Conservation (phyloP, 2,329 filamentous ascomycete genomes). For the Pyrenophora teres region DNA sequence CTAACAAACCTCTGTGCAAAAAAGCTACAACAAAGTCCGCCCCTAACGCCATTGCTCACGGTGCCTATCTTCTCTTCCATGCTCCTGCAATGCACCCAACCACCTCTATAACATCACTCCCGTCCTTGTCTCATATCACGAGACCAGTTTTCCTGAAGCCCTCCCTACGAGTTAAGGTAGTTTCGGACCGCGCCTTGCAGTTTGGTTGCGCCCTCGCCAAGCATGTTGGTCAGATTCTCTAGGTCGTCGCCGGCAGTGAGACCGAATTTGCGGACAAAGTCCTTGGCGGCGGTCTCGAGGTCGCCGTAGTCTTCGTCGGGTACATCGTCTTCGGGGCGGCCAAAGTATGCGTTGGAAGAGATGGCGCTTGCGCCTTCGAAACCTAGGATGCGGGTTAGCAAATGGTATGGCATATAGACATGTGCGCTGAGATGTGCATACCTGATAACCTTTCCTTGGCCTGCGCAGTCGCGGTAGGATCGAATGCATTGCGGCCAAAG, state of each 20-base stretch:
- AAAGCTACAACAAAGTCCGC: too few species aligned
- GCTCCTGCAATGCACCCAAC: not conserved
- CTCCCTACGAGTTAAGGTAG: slow-evolving; percentile 48
- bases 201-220: slow-evolving; percentile 83
- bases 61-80: too few species aligned
- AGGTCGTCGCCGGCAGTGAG: slow-evolving; percentile 95
- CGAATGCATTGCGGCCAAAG: slow-evolving; percentile 88
- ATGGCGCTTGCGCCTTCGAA: slow-evolving; percentile 93
- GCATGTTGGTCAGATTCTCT: slow-evolving; percentile 80
- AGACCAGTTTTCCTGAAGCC: not conserved
- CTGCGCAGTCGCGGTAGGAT: slow-evolving; percentile 78
- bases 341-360: slow-evolving; percentile 97
- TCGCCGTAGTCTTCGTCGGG: slow-evolving; percentile 79
- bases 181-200: slow-evolving; percentile 66
- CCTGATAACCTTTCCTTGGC: slow-evolving; percentile 80
- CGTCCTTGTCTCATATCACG: not conserved
- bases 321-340: slow-evolving; percentile 82
- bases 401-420: not conserved
- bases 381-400: slow-evolving; percentile 50
- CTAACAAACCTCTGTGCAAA: too few species aligned
- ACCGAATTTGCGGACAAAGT: slow-evolving; percentile 93
- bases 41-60: too few species aligned
- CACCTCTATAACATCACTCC: not conserved
- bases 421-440: slow-evolving; percentile 12
- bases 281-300: slow-evolving; percentile 89